Conservation (phyloP, 768 basidiomycete species). For the Psilocybe subaeruginosa region DNA sequence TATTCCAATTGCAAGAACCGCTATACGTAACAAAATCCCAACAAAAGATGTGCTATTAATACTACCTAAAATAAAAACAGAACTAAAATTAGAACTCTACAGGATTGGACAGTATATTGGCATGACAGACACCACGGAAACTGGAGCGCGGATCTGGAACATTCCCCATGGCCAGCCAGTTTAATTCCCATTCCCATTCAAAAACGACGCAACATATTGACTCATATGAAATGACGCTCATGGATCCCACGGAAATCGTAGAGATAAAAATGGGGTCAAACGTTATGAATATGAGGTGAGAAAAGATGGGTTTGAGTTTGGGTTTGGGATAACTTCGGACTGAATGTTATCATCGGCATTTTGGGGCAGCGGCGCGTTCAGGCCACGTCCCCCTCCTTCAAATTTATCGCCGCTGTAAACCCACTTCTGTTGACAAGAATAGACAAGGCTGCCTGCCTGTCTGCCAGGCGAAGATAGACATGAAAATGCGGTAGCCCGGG, state of each 20-base stretch:
- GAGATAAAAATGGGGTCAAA: neutral
- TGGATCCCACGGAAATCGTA: neutral
- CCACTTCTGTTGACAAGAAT: neutral
- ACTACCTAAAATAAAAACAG: neutral
- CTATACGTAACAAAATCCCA: neutral
- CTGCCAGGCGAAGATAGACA: neutral
- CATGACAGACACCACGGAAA: neutral
- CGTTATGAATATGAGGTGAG: too few relatives aligned
- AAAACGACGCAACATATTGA: neutral
- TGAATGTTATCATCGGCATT: too few relatives aligned
- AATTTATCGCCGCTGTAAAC: conserved; percentile 1
- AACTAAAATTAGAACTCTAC: neutral
- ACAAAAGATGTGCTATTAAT: neutral
- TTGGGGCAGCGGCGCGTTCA: neutral
- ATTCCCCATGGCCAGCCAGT: neutral
- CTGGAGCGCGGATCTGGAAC: neutral
- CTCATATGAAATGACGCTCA: neutral
- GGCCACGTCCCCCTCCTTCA: neutral
- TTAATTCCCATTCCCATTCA: neutral
- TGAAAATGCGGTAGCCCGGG: neutral
- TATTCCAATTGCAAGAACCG: neutral
- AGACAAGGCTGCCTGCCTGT: neutral
- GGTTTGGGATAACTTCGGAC: neutral
- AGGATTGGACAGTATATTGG: neutral
- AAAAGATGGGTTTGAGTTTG: neutral